Evolutionary conservation across 495 filamentous ascomycete genomes (phyloP).

Genomic region (Friedmanniomyces endolithicus): DNA sequence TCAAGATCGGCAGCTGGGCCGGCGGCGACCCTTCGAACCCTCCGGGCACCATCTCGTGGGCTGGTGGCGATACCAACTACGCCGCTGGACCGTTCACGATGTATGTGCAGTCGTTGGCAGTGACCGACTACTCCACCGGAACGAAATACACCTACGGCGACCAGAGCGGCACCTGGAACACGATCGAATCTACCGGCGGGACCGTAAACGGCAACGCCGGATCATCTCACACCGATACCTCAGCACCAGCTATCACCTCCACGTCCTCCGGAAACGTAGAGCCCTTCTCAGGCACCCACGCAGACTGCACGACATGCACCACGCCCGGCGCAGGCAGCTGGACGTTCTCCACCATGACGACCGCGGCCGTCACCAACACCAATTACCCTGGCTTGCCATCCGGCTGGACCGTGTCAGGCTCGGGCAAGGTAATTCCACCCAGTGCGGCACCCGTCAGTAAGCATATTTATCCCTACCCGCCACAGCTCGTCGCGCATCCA

Average conservation of each 20-base stretch:
- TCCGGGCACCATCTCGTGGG: constrained; percentile 77
- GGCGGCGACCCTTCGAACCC: constrained; percentile 66
- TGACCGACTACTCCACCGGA: constrained; percentile 86
- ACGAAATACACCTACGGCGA: constrained; percentile 68
- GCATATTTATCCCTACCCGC: constrained; percentile 12
- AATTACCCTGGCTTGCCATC: constrained; percentile 46
- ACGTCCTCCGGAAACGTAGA: constrained; percentile 43
- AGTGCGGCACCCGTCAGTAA: constrained; percentile 40
- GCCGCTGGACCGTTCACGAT: constrained; percentile 70
- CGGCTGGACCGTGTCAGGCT: constrained; percentile 62
- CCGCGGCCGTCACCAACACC: constrained; percentile 31
- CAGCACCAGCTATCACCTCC: constrained; percentile 43
- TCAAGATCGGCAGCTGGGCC: constrained; percentile 79
- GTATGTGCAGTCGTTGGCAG: constrained; percentile 60
- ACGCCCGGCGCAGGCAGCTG: constrained; percentile 32
- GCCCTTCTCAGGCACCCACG: constrained; percentile 55
- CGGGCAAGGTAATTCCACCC: constrained; percentile 54
- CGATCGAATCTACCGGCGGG: constrained; percentile 66
- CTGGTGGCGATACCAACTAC: constrained; percentile 70
- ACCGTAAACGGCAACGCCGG: constrained; percentile 44
- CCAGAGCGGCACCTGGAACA: constrained; percentile 60
- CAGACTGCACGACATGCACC: constrained; percentile 35
- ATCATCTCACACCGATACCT: constrained; percentile 32
- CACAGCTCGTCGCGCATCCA: not conserved
- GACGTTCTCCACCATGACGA: constrained; percentile 23